Conservation (phyloP, 331 rosid species). For the Malus hybrid region DNA sequence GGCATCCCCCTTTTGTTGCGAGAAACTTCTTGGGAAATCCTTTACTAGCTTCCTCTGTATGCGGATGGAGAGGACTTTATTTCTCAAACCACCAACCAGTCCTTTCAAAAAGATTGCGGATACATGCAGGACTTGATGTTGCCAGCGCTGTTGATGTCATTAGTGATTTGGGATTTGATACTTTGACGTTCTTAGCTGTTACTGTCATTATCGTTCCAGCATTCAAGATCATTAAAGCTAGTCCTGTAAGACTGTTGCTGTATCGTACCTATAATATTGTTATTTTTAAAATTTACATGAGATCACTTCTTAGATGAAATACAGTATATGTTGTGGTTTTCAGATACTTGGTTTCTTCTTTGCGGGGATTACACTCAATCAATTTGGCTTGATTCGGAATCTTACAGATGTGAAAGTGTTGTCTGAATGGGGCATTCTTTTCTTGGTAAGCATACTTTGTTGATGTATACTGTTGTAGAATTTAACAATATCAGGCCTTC, state of each 20-base stretch:
- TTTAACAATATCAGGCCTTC: background rate
- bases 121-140: constrained; percentile 57
- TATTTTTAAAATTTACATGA: background rate
- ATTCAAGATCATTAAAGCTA: constrained; percentile 78
- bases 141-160: constrained; percentile 77
- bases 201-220: constrained; percentile 88
- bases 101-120: constrained; percentile 28
- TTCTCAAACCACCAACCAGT: constrained; percentile 27
- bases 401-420: constrained; percentile 78
- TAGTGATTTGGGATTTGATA: constrained; percentile 91
- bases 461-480: background rate
- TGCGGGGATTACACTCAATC: constrained; percentile 91
- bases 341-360: constrained; percentile 97
- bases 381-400: constrained; percentile 92
- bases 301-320: background rate
- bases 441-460: constrained; percentile 71
- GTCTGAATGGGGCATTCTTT: constrained; percentile 98
- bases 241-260: constrained; percentile 70
- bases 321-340: constrained; percentile 18
- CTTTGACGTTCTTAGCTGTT: constrained; percentile 85
- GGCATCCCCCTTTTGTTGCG: constrained; percentile 26
- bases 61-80: constrained; percentile 25
- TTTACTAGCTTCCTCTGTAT: constrained; percentile 25
- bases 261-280: background rate
- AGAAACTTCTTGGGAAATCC: constrained; percentile 21